Conservation (phyloP, 1,284 basidiomycete species). For the Marasmius fiardii region DNA sequence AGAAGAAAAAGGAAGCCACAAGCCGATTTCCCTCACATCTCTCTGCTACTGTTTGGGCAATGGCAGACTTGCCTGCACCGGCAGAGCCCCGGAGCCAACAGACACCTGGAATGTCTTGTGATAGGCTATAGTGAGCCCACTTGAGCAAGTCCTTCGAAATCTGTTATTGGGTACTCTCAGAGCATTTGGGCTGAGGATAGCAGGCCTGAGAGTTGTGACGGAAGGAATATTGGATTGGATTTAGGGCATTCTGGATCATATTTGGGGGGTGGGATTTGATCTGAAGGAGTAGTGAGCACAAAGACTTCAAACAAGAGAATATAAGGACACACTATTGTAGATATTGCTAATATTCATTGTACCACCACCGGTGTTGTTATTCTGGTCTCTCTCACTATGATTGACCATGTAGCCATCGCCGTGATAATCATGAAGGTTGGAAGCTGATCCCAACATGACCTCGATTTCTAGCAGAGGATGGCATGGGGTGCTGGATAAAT, state of each 20-base stretch:
- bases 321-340: neutral
- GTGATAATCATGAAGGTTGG: too few species aligned
- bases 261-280: neutral
- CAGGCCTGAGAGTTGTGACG: too few species aligned
- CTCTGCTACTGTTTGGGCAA: neutral
- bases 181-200: too few species aligned
- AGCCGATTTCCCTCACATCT: neutral
- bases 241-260: neutral
- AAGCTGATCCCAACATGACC: too few species aligned
- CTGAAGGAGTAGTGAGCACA: neutral
- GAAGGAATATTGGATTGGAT: neutral
- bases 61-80: neutral
- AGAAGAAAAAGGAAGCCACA: neutral
- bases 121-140: neutral
- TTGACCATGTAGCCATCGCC: too few species aligned
- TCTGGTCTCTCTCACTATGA: too few species aligned
- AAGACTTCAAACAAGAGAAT: neutral
- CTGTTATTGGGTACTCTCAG: neutral
- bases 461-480: too few species aligned
- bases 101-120: neutral
- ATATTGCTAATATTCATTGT: neutral
- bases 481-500: too few species aligned
- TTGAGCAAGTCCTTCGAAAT: neutral
- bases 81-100: neutral
- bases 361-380: neutral